Conservation (phyloP, 352 stramenopile genomes). For the Globisporangium solare region DNA sequence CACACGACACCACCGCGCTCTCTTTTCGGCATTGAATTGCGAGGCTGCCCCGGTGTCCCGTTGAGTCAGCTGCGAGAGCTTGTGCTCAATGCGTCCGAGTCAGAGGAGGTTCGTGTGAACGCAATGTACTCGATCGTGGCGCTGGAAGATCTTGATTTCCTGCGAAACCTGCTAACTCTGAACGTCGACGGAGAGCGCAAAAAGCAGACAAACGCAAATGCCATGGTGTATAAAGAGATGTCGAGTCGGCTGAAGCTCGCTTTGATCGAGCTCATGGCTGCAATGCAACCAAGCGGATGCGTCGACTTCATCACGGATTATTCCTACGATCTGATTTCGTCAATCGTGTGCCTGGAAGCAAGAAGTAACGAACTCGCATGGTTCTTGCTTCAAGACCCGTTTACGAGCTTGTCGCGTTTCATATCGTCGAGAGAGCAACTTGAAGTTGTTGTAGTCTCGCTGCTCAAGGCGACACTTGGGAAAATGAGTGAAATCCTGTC, state of each 20-base stretch:
- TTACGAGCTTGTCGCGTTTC: slow-evolving; percentile 64
- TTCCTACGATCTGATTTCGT: slow-evolving; percentile 77
- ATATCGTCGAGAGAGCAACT: slow-evolving; percentile 56
- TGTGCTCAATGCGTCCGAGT: slow-evolving; percentile 47
- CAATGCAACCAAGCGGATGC: slow-evolving; percentile 47
- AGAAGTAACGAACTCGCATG: slow-evolving; percentile 80
- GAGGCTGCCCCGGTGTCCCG: slow-evolving; percentile 40
- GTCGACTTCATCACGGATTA: slow-evolving; percentile 67
- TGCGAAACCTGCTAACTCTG: slow-evolving; percentile 51
- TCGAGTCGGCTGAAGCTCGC: slow-evolving; percentile 66
- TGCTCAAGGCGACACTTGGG: slow-evolving; percentile 67
- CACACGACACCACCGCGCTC: slow-evolving; percentile 18
- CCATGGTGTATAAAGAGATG: slow-evolving; percentile 60
- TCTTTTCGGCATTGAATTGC: slow-evolving; percentile 52
- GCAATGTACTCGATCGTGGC: slow-evolving; percentile 66
- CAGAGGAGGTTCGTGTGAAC: slow-evolving; percentile 62
- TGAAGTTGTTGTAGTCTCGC: slow-evolving; percentile 63
- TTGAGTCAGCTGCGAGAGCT: slow-evolving; percentile 68
- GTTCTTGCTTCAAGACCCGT: slow-evolving; percentile 76
- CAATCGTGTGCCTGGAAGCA: slow-evolving; percentile 75
- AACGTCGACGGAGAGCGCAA: slow-evolving; percentile 51
- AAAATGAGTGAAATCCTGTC: slow-evolving; percentile 79
- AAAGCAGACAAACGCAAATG: slow-evolving; percentile 55
- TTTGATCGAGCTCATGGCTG: slow-evolving; percentile 62
- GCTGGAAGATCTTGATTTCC: slow-evolving; percentile 63